Evolutionary conservation across 192 early-diverging fungal genomes (phyloP), one percentile per base, ranked within the genome.

Genomic region (Coemansia sp.): DNA sequence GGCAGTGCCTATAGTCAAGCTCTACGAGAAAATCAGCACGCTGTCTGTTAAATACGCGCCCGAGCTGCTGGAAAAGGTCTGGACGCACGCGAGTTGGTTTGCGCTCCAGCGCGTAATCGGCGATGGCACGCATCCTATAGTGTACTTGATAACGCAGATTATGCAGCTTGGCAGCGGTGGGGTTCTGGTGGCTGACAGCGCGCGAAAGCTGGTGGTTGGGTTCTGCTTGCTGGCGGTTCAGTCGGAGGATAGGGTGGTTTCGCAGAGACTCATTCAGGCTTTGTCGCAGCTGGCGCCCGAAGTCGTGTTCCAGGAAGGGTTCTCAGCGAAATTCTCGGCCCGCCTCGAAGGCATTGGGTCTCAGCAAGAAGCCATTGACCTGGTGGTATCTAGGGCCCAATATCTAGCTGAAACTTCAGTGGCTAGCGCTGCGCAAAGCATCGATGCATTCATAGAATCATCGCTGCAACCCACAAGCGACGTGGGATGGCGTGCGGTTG

Each of bases 31-130:
- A 40, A 39, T 82, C 1, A 74, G 70, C 31, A n/a, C 6, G 6
- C 51, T 77, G 46, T 60, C 79, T 0, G 38, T 24, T 9, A 73
- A 69, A 43, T 65, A 74, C 43, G 74, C 70, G 26, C 14, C 51
- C 1, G 37, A 46, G 23, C 62, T 82, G 60, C 50, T 82, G 36
- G 60, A 37, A 0, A 65, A 68, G 13, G 58, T 82, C 11, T 82
- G 79, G 79, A 65, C 74, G 13, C 79, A 82, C 45, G 50, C 79
- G 26, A 74, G 74, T 53, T 82, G 79, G 79, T 82, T 82, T 62
- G 70, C 79, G 4, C 58, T 77, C 21, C 63, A 73, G 37, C 63
- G 75, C 26, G 34, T 70, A 14, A 51, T 61, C 23, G 62, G 65
- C 58, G 57, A 50, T 35, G 57, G 70, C 3, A 45, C 62, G 10